A percentile compares a stretch with the other conserved stretches of the same genome.
Evolutionary conservation across 2,329 filamentous ascomycete species (phyloP).

Genomic region (Sclerotinia borealis): DNA sequence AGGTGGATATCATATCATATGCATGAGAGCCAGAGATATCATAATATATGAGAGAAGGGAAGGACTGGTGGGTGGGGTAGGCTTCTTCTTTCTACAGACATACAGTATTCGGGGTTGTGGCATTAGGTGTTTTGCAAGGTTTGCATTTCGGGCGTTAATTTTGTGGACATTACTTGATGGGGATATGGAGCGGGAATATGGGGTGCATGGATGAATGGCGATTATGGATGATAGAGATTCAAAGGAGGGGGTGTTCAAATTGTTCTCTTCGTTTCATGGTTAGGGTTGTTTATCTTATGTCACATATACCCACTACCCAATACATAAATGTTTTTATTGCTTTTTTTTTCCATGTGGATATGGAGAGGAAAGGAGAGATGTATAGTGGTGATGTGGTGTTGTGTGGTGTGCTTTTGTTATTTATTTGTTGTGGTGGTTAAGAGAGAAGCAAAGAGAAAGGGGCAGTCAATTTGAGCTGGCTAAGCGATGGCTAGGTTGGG

Average conservation of each 20-base stretch:
- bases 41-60: background rate
- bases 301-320: background rate
- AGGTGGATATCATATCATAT: background rate
- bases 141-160: slow-evolving; percentile 2
- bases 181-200: background rate
- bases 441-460: no score
- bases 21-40: background rate
- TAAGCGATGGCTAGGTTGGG: no score
- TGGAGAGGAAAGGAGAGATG: no score
- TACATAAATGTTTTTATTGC: background rate
- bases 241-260: background rate
- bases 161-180: background rate
- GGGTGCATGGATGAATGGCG: background rate
- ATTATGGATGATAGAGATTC: slow-evolving; percentile 1
- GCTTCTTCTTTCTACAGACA: no score
- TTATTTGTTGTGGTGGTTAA: no score
- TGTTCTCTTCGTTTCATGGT: background rate
- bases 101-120: background rate
- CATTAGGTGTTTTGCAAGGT: no score
- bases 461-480: no score
- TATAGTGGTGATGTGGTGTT: no score
- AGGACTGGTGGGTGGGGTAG: background rate
- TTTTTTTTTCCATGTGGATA: background rate
- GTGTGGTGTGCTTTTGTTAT: no score
- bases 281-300: background rate